Percentiles rank a stretch among this genome's conserved stretches.
Evolutionary conservation across 305 asterid genomes (phyloP).

Genomic region (Fraxinus albicans): DNA sequence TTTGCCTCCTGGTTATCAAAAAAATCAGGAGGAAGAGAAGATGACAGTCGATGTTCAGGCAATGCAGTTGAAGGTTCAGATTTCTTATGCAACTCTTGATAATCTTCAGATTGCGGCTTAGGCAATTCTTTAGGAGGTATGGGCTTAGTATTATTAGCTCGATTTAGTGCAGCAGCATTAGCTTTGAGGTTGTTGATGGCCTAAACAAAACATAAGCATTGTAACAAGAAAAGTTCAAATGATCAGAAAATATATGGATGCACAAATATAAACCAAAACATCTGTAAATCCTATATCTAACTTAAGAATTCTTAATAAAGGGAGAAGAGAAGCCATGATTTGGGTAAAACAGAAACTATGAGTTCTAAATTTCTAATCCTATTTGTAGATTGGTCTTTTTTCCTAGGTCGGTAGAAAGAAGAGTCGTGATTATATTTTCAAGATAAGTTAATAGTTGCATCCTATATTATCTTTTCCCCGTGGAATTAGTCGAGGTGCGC

Average conservation of each 20-base stretch:
- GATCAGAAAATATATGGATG: slow-evolving; percentile 8
- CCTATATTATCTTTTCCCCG: too few species aligned
- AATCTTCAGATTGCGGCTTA: slow-evolving; percentile 43
- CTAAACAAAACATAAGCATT: slow-evolving; percentile 40
- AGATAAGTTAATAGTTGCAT: background rate
- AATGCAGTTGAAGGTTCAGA: slow-evolving; percentile 45
- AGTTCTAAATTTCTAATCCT: background rate
- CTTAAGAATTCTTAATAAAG: background rate
- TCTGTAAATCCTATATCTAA: slow-evolving; percentile 9
- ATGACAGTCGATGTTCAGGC: slow-evolving; percentile 41
- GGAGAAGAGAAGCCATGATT: background rate
- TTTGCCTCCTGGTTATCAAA: slow-evolving; percentile 64
- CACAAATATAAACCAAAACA: background rate
- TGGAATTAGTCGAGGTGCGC: too few species aligned
- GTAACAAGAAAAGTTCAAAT: slow-evolving; percentile 11
- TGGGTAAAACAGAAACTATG: background rate
- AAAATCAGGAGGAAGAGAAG: slow-evolving; percentile 71
- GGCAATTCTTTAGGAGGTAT: slow-evolving; percentile 49
- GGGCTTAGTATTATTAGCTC: slow-evolving; percentile 36
- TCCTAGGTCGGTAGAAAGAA: background rate
- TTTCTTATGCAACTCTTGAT: slow-evolving; percentile 32
- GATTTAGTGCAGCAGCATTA: slow-evolving; percentile 58
- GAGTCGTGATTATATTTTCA: background rate
- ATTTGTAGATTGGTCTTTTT: background rate
- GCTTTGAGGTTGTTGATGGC: slow-evolving; percentile 76